Percentiles rank a stretch among this genome's conserved stretches.
These are phyloP conservation scores for Heimioporus sp. DNA, from an alignment of 768 basidiomycete species.

Conservation along the genomic window DNA sequence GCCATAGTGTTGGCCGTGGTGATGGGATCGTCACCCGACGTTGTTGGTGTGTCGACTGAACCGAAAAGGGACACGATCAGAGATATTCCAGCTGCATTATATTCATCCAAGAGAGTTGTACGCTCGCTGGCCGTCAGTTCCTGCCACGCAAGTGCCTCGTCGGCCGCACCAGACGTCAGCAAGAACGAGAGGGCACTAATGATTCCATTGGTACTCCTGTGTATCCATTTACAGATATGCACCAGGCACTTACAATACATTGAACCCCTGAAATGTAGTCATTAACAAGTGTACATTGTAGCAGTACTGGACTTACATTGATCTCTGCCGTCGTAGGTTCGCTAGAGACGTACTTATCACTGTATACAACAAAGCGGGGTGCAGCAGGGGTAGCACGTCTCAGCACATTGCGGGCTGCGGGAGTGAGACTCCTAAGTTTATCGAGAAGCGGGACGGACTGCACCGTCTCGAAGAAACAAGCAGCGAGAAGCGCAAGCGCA, in stretches of 20 bases:
- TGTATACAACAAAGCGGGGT: slow-evolving; percentile 47
- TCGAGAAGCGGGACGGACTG: slow-evolving; percentile 19
- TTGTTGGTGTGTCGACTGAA: slow-evolving; percentile 40
- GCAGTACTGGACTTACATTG: slow-evolving; percentile 27
- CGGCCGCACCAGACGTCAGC: slow-evolving; percentile 37
- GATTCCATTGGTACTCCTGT: neutral
- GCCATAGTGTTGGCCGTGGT: slow-evolving; percentile 43
- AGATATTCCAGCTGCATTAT: slow-evolving; percentile 53
- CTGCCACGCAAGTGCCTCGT: slow-evolving; percentile 47
- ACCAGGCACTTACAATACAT: slow-evolving; percentile 26
- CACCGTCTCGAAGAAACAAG: slow-evolving; percentile 3
- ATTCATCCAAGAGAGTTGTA: slow-evolving; percentile 42
- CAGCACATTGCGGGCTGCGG: slow-evolving; percentile 17
- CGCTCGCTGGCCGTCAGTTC: slow-evolving; percentile 36
- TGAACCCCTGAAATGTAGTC: slow-evolving; percentile 27
- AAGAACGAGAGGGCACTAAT: slow-evolving; percentile 42
- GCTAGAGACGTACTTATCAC: slow-evolving; percentile 41
- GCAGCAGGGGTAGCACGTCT: slow-evolving; percentile 36
- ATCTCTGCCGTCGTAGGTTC: slow-evolving; percentile 44
- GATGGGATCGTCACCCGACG: slow-evolving; percentile 38
- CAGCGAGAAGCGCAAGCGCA: neutral
- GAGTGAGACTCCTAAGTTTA: slow-evolving; percentile 20
- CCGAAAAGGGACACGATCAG: slow-evolving; percentile 58
- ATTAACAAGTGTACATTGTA: neutral
- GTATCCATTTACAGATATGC: neutral